Evolutionary conservation across 768 basidiomycete genomes (phyloP), one percentile per base, ranked within the genome.

Genomic region (Boletus vinaceobasis): DNA sequence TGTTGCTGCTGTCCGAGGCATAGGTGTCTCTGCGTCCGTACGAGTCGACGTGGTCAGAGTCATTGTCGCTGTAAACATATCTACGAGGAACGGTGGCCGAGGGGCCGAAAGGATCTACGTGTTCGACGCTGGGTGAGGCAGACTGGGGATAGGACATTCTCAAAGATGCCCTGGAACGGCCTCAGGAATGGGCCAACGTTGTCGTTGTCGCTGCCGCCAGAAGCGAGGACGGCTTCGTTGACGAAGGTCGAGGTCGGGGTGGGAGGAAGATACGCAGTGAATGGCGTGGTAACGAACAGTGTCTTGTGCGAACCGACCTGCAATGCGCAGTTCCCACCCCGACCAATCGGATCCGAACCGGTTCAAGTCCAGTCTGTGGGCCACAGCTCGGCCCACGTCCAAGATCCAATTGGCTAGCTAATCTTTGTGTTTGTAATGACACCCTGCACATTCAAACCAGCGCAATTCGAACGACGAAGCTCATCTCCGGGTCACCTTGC

Each of bases 31-130:
- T 79, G 55, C 80, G 81, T 38, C 78, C 77, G 59, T 75, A 82
- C n/a, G 73, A 58, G 61, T 88, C 87, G 59, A 79, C 75, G 59
- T 85, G 75, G 69, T 88, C 88, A 35, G 85, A 85, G 63, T 90
- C 87, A 66, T 83, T 84, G 77, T 91, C 89, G 73, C 84, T 88
- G 72, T 84, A 86, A 42, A 79, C 19, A 74, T 73, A 78, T 56
- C 75, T 76, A 58, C 65, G 71, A 60, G 64, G 66, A 35, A 65
- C 67, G 60, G 65, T 71, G 64, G 61, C 72, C 55, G 66, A 71
- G 59, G 74, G 67, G 46, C 73, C 76, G 72, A 88, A 90, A 55
- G 87, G 87, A 72, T 90, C 87, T 61, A 76, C 74, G 29, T 80
- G 80, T 64, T 87, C 84, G 59, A 83, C 77, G 38, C 85, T 79